These are phyloP conservation scores for Asterochloris sp. DNA, from an alignment of 139 green algal species.

Conservation along the genomic window DNA sequence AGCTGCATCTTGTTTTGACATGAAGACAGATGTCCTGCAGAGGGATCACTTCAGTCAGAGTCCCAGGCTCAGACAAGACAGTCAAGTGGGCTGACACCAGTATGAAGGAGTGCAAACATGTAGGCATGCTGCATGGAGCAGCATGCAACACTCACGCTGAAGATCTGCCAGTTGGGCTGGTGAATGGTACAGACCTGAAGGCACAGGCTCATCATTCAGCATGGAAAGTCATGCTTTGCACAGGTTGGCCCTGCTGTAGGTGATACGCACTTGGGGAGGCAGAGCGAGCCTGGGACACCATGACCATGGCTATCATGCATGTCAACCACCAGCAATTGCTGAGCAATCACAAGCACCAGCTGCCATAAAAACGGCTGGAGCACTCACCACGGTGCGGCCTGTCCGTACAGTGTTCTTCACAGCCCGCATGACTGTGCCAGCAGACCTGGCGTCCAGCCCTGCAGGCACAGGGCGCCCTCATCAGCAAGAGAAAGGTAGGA, in stretches of 20 bases:
- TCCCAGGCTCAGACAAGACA: no score
- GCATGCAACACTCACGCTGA: constrained; percentile 17
- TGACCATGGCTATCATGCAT: background rate
- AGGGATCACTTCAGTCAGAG: no score
- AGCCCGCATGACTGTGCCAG: constrained; percentile 41
- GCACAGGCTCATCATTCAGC: no score
- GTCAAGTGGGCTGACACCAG: no score
- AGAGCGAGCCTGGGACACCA: background rate
- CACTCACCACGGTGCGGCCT: constrained; percentile 18
- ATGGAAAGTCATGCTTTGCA: no score
- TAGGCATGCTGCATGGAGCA: no score
- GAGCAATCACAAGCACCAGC: background rate
- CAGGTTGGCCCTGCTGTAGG: background rate
- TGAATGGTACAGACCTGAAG: constrained; percentile 53
- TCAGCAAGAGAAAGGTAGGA: no score
- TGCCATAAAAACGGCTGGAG: background rate
- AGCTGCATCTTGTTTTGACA: no score
- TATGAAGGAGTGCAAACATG: background rate
- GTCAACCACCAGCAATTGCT: background rate
- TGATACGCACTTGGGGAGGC: background rate
- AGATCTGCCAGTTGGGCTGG: constrained; percentile 51
- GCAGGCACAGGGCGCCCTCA: background rate
- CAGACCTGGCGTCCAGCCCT: constrained; percentile 41
- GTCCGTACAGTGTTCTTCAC: constrained; percentile 30
- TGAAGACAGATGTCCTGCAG: no score